Evolutionary conservation across 352 stramenopile genomes (phyloP).

Genomic region (Pythium phragmitis): DNA sequence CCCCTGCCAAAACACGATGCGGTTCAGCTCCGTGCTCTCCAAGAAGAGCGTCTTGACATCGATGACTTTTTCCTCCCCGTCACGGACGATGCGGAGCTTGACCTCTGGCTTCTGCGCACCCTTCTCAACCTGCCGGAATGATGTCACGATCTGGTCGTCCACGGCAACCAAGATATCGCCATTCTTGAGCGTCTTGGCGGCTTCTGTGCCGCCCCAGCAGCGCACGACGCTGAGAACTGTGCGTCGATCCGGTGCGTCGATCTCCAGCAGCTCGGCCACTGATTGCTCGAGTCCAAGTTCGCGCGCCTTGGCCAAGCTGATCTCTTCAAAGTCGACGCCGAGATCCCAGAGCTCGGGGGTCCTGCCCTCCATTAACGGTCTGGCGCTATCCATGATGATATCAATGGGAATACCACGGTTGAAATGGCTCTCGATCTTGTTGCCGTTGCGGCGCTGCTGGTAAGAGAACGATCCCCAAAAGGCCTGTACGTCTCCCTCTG

Average conservation of each 20-base stretch:
- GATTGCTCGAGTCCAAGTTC: slow-evolving; percentile 84
- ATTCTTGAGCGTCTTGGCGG: slow-evolving; percentile 66
- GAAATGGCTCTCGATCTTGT: slow-evolving; percentile 86
- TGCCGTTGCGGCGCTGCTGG: slow-evolving; percentile 67
- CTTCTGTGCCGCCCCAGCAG: slow-evolving; percentile 73
- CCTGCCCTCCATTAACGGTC: slow-evolving; percentile 63
- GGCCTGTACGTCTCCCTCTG: slow-evolving; percentile 65
- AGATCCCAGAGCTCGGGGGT: slow-evolving; percentile 79
- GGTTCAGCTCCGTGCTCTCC: slow-evolving; percentile 86
- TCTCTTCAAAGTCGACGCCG: slow-evolving; percentile 85
- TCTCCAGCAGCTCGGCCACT: slow-evolving; percentile 74
- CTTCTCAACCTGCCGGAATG: slow-evolving; percentile 85
- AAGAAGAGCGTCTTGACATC: slow-evolving; percentile 79
- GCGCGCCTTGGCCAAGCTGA: slow-evolving; percentile 86
- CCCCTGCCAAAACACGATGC: slow-evolving; percentile 91
- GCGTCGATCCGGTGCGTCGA: slow-evolving; percentile 59
- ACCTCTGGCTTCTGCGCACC: slow-evolving; percentile 77
- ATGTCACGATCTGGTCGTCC: slow-evolving; percentile 80
- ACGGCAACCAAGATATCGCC: slow-evolving; percentile 88
- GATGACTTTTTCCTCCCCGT: slow-evolving; percentile 67
- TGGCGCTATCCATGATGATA: slow-evolving; percentile 87
- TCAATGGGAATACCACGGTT: slow-evolving; percentile 86
- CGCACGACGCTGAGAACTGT: slow-evolving; percentile 82
- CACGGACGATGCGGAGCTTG: slow-evolving; percentile 82
- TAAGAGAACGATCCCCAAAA: slow-evolving; percentile 90